Evolutionary conservation across 345 rosid genomes (phyloP), one percentile per base, ranked within the genome.

Genomic region (Lumnitzera racemosa): DNA sequence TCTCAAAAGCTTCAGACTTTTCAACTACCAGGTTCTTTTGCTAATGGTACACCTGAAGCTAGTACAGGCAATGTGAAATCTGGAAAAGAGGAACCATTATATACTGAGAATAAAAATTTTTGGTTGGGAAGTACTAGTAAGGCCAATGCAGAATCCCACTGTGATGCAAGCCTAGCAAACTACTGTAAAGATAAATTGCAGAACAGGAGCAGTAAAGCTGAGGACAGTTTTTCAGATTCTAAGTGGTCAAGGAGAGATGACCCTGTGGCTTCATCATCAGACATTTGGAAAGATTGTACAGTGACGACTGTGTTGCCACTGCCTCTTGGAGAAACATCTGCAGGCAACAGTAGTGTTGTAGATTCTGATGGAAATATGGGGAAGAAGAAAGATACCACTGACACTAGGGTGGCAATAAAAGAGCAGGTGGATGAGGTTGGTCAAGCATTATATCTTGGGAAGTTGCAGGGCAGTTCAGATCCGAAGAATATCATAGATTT

Each of bases 381-480:
- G 48, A 89, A 81, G 74, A 81, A 73, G 65, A 83, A 76, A 14
- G 80, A 77, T 24, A 36, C 31, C 5, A 60, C 17, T 73, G 86
- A 87, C 69, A 72, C 76, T 52, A 77, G 88, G 67, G 71, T 65
- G 49, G 81, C 78, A 20, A 83, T 81, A 66, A 89, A 84, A 63
- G 81, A 85, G 73, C 95, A 87, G 75, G 90, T 80, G 74, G 88
- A 88, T 49, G 95, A 89, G 59, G 83, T 81, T 70, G 95, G 91
- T 67, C 80, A 83, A 69, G 85, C 90, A 58, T 76, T 81, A 57
- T 78, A 71, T 71, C 69, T 72, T 70, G 86, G 85, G 46, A 87
- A 89, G 63, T 65, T 80, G 57, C 80, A 70, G 55, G 81, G 74
- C 48, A 70, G 58, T 61, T 65, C 75, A 49, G 89, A 81, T 51